Percentiles rank a stretch among this genome's conserved stretches.
These are phyloP conservation scores for Yamadazyma atmosphaerica DNA, from an alignment of 1,139 yeast species.

Conservation along the genomic window DNA sequence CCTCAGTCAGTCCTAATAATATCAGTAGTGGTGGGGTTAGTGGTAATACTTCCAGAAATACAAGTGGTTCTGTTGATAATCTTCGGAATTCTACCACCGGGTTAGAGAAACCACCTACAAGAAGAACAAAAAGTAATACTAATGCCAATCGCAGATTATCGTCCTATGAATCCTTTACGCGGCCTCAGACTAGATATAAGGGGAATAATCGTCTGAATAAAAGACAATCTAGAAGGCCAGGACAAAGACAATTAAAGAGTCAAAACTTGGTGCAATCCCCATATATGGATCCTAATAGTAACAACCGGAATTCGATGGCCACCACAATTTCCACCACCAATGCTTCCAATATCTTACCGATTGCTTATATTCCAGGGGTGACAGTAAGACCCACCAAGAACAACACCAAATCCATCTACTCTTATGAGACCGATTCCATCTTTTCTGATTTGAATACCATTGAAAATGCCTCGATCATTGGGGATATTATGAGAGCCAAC, in stretches of 20 bases:
- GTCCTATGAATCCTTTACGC: constrained; percentile 47
- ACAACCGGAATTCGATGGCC: constrained; percentile 49
- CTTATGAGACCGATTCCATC: constrained; percentile 51
- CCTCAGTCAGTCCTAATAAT: not conserved
- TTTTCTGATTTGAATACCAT: constrained; percentile 52
- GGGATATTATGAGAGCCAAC: constrained; percentile 41
- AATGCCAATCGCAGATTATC: constrained; percentile 32
- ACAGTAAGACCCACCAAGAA: constrained; percentile 59
- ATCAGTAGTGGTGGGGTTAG: constrained; percentile 3
- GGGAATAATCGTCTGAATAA: constrained; percentile 14
- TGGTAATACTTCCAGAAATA: constrained; percentile 1
- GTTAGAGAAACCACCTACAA: constrained; percentile 10
- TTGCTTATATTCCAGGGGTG: constrained; percentile 93
- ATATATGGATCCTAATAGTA: constrained; percentile 25
- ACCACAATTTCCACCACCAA: constrained; percentile 65
- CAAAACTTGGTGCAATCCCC: constrained; percentile 15
- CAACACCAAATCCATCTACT: constrained; percentile 48
- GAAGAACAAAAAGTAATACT: constrained; percentile 6
- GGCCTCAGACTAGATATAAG: constrained; percentile 29
- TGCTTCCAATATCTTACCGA: constrained; percentile 88
- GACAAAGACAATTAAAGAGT: constrained; percentile 15
- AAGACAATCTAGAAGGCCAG: constrained; percentile 8
- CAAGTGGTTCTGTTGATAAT: constrained; percentile 1
- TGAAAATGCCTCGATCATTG: constrained; percentile 56
- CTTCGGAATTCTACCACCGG: not conserved